phyloP scores from a whole-genome alignment of 176 grass and related monocot genomes.

The Aegilops tauschii region DNA sequence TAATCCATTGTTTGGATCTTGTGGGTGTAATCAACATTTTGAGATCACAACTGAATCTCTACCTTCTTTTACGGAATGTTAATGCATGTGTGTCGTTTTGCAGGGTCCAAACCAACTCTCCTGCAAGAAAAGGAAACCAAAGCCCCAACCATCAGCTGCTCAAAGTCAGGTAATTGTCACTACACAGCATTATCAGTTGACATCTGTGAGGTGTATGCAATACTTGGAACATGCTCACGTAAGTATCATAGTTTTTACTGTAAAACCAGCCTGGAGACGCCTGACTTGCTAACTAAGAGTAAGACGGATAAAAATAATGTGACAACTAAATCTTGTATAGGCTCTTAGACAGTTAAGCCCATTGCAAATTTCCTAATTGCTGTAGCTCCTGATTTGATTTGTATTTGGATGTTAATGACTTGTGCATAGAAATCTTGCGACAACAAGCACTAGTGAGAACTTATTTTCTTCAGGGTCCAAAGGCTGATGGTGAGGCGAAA shows the following conservation, averaged over 20 bases:
- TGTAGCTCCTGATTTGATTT: no score
- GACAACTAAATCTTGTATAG: no score
- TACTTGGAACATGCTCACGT: background rate
- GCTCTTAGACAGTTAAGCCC: no score
- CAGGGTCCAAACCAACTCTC: conserved; percentile 89
- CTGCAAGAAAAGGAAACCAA: conserved; percentile 75
- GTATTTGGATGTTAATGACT: no score
- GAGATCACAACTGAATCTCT: background rate
- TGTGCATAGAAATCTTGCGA: no score
- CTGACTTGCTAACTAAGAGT: background rate
- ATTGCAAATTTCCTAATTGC: no score
- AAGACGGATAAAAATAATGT: no score
- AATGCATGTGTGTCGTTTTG: conserved; percentile 22
- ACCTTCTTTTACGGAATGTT: background rate
- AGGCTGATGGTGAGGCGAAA: no score
- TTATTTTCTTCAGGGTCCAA: no score
- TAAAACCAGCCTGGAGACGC: background rate
- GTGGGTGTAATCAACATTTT: background rate
- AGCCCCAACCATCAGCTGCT: conserved; percentile 18
- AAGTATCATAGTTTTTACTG: no score
- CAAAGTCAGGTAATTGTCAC: conserved; percentile 32
- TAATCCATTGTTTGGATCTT: background rate
- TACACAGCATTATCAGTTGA: no score
- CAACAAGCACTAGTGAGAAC: no score
- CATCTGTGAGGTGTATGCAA: background rate